These are phyloP conservation scores for Cutaneotrichosporon cyanovorans DNA, from an alignment of 1,284 basidiomycete genomes.

Conservation along the genomic window DNA sequence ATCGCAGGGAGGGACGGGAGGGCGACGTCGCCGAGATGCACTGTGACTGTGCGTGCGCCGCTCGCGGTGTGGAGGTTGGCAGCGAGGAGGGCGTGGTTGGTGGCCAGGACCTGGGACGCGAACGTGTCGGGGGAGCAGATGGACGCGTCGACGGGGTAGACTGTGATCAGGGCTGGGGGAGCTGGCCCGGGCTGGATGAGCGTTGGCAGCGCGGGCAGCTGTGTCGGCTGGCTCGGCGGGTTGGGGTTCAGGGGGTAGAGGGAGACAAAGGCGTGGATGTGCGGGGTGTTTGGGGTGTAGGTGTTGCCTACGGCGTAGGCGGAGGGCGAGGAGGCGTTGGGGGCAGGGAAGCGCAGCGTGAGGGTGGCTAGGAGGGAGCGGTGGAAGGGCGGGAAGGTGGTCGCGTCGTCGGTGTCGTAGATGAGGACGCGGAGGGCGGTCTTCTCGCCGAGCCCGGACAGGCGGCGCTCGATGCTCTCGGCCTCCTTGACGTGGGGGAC, in stretches of 20 bases:
- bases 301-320: constrained; percentile 20
- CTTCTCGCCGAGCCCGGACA: constrained; percentile 35
- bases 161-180: constrained; percentile 31
- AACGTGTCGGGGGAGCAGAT: constrained; percentile 37
- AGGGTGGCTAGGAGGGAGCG: constrained; percentile 41
- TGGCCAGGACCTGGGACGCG: constrained; percentile 36
- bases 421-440: constrained; percentile 41
- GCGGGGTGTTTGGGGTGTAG: constrained; percentile 35
- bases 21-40: constrained; percentile 33
- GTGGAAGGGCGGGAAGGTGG: constrained; percentile 44
- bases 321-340: constrained; percentile 3
- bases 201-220: constrained; percentile 41
- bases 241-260: constrained; percentile 40
- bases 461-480: constrained; percentile 37
- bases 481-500: constrained; percentile 41
- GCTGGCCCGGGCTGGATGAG: constrained; percentile 25
- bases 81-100: constrained; percentile 34
- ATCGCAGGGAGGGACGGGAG: constrained; percentile 34
- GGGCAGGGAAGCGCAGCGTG: constrained; percentile 39
- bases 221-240: constrained; percentile 33
- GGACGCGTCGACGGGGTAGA: constrained; percentile 39
- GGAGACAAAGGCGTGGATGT: constrained; percentile 41
- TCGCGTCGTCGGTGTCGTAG: constrained; percentile 41
- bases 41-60: constrained; percentile 26
- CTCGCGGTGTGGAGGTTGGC: constrained; percentile 33